Conservation (phyloP, 495 filamentous ascomycete species). For the Aspergillus funiculosus region DNA sequence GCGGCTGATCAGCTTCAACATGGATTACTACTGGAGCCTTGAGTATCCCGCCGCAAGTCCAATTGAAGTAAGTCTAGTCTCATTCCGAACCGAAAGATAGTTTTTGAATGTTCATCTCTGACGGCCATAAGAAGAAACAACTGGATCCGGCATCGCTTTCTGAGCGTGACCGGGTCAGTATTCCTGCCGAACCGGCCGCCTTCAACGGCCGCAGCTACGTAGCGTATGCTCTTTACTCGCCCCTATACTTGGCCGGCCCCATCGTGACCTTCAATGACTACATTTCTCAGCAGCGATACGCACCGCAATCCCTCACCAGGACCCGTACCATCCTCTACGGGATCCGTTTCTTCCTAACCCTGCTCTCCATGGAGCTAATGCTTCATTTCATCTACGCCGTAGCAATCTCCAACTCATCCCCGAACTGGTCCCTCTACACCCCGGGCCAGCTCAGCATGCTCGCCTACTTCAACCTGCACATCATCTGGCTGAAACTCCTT, state of each 20-base stretch:
- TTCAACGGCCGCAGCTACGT: conserved; percentile 79
- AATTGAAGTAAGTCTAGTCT: conserved; percentile 65
- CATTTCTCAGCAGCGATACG: conserved; percentile 77
- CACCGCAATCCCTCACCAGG: conserved; percentile 57
- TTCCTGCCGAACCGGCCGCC: conserved; percentile 62
- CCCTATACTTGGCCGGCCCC: conserved; percentile 86
- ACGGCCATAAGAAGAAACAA: conserved; percentile 92
- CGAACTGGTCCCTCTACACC: conserved; percentile 77
- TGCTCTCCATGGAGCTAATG: conserved; percentile 89
- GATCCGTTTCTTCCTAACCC: conserved; percentile 70
- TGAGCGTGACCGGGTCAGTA: conserved; percentile 76
- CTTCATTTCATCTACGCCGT: conserved; percentile 92
- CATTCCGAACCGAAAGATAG: not conserved
- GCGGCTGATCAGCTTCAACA: conserved; percentile 89
- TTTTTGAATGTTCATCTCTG: no score
- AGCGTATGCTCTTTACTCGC: conserved; percentile 84
- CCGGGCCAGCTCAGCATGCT: conserved; percentile 86
- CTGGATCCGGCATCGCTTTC: conserved; percentile 78
- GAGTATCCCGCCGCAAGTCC: conserved; percentile 58
- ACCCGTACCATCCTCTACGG: conserved; percentile 71
- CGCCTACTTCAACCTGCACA: conserved; percentile 92
- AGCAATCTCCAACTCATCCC: conserved; percentile 78
- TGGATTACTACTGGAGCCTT: conserved; percentile 93
- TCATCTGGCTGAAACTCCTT: conserved; percentile 97
- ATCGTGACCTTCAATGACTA: conserved; percentile 99